phyloP scores from a whole-genome alignment of 306 rosid genomes.

The Prunus davidiana region DNA sequence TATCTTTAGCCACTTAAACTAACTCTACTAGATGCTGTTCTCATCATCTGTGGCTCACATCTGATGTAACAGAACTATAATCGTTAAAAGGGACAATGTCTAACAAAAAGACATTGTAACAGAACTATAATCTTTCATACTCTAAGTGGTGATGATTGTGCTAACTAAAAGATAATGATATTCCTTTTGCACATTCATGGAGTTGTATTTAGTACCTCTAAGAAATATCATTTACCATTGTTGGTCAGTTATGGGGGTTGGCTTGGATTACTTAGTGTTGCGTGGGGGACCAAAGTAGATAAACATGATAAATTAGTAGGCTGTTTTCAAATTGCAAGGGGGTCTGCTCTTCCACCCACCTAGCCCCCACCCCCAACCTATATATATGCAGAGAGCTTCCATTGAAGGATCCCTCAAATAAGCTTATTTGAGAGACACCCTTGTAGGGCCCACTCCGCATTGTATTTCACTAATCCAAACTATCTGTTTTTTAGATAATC shows the following conservation, averaged over 20 bases:
- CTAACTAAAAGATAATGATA: neutral
- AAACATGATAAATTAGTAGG: neutral
- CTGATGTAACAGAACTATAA: neutral
- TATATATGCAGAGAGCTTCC: too few species aligned
- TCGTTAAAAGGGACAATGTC: too few species aligned
- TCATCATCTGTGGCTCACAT: neutral
- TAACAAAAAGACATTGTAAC: too few species aligned
- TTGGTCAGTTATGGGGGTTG: neutral
- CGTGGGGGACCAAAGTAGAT: neutral
- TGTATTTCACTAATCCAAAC: too few species aligned
- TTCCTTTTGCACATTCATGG: neutral
- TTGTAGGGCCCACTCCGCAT: too few species aligned
- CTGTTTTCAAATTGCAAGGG: neutral
- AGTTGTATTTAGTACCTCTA: neutral
- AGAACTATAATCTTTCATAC: too few species aligned
- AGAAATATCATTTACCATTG: neutral
- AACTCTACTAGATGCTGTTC: neutral
- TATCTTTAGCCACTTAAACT: neutral
- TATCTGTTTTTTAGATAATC: too few species aligned
- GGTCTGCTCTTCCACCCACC: neutral
- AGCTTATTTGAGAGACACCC: too few species aligned
- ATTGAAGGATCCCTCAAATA: too few species aligned
- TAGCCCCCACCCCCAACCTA: neutral
- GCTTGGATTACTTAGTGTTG: neutral
- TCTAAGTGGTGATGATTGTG: neutral